Evolutionary conservation across 2,329 filamentous ascomycete species (phyloP).

Genomic region (Botrytis fabae): DNA sequence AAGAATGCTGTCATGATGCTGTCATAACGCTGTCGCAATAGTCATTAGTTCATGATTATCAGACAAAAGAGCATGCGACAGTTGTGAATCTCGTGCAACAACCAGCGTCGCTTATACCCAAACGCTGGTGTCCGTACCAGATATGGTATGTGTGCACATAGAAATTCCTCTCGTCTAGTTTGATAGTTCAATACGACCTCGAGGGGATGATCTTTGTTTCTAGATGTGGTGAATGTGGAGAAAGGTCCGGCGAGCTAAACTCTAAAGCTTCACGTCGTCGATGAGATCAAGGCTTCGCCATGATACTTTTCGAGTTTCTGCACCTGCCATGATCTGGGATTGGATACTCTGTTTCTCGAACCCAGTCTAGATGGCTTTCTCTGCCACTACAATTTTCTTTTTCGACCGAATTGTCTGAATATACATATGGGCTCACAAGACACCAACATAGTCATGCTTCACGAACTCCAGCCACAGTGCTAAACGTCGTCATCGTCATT

Average conservation of each 20-base stretch:
- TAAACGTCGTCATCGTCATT: constrained; percentile 20
- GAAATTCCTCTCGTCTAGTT: background rate
- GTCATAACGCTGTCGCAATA: background rate
- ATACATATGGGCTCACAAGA: constrained; percentile 12
- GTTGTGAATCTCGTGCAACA: constrained; percentile 12
- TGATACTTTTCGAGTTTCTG: background rate
- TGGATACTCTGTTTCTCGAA: background rate
- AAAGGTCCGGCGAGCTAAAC: background rate
- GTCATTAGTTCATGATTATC: background rate
- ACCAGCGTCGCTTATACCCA: background rate
- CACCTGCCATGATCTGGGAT: background rate
- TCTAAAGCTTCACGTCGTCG: background rate
- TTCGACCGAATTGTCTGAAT: background rate
- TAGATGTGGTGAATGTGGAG: background rate
- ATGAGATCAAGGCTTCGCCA: background rate
- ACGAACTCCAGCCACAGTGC: constrained; percentile 21
- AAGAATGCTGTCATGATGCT: background rate
- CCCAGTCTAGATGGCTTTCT: background rate
- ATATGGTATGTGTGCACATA: background rate
- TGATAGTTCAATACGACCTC: background rate
- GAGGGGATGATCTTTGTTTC: constrained; percentile 4
- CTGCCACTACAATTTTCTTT: background rate
- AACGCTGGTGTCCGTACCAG: background rate
- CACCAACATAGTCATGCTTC: constrained; percentile 10
- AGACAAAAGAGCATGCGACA: background rate